Evolutionary conservation across 768 basidiomycete genomes (phyloP).

Genomic region (Leucocoprinus birnbaumii): DNA sequence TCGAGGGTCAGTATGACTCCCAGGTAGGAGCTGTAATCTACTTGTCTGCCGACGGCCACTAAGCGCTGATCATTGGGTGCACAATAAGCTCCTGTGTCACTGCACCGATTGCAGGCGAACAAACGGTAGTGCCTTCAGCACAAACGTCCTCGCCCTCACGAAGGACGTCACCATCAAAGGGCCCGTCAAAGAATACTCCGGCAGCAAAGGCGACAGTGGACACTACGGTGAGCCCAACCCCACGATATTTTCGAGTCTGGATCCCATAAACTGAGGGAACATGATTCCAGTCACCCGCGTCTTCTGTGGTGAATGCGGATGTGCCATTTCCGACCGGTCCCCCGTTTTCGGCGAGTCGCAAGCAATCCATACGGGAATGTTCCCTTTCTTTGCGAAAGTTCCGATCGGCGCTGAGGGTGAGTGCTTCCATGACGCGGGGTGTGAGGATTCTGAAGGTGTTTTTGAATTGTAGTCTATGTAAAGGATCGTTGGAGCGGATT

Average conservation of each 20-base stretch:
- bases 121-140: slow-evolving; percentile 32
- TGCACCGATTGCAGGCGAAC: slow-evolving; percentile 32
- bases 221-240: slow-evolving; percentile 32
- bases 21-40: background rate
- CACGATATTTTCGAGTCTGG: too few relatives aligned
- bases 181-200: slow-evolving; percentile 26
- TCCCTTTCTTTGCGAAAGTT: slow-evolving; percentile 24
- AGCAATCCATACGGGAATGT: slow-evolving; percentile 36
- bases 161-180: slow-evolving; percentile 29
- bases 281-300: slow-evolving; percentile 27
- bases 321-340: slow-evolving; percentile 31
- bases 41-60: too few relatives aligned
- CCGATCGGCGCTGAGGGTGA: slow-evolving; percentile 28
- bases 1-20: background rate
- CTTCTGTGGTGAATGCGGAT: slow-evolving; percentile 35
- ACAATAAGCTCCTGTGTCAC: too few relatives aligned
- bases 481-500: background rate
- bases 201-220: slow-evolving; percentile 27
- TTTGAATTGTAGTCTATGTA: background rate
- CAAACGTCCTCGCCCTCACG: slow-evolving; percentile 30
- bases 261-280: background rate
- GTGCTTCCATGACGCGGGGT: slow-evolving; percentile 21
- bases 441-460: background rate
- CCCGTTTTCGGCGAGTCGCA: slow-evolving; percentile 28
- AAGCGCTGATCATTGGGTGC: slow-evolving; percentile 17